These are phyloP conservation scores for Camillea tinctor DNA, from an alignment of 2,329 filamentous ascomycete species.

Conservation along the genomic window DNA sequence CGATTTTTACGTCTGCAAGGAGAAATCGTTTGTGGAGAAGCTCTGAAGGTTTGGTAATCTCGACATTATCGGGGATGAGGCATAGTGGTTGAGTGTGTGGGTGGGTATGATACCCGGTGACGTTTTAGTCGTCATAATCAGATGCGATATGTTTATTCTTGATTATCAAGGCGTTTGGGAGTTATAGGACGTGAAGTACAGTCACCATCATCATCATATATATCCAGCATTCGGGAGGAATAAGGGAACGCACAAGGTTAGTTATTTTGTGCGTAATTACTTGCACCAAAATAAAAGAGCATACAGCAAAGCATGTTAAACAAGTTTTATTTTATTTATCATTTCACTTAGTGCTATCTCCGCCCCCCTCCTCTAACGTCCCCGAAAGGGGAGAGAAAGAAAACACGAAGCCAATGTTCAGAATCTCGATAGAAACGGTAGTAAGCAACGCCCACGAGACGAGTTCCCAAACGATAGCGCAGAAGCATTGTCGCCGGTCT, in stretches of 20 bases:
- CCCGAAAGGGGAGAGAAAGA: conserved; percentile 2
- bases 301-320: conserved; percentile 14
- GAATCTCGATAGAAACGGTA: conserved; percentile 24
- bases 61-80: background rate
- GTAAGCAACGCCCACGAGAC: conserved; percentile 36
- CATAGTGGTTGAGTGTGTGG: background rate
- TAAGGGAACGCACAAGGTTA: background rate
- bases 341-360: background rate
- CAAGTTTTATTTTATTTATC: background rate
- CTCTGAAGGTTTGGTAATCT: background rate
- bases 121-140: background rate
- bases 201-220: background rate
- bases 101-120: background rate
- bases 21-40: conserved; percentile 10
- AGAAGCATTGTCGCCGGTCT: conserved; percentile 50
- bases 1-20: conserved; percentile 26
- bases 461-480: conserved; percentile 48
- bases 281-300: conserved; percentile 23
- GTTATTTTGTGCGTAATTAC: conserved; percentile 19
- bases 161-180: background rate
- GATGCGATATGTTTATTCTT: background rate
- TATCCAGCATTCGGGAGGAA: background rate
- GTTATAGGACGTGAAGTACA: background rate
- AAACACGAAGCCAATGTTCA: background rate
- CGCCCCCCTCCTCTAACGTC: conserved; percentile 11